Evolutionary conservation across 2,329 filamentous ascomycete genomes (phyloP), one percentile per base, ranked within the genome.

Genomic region (Fusarium subtropicale): DNA sequence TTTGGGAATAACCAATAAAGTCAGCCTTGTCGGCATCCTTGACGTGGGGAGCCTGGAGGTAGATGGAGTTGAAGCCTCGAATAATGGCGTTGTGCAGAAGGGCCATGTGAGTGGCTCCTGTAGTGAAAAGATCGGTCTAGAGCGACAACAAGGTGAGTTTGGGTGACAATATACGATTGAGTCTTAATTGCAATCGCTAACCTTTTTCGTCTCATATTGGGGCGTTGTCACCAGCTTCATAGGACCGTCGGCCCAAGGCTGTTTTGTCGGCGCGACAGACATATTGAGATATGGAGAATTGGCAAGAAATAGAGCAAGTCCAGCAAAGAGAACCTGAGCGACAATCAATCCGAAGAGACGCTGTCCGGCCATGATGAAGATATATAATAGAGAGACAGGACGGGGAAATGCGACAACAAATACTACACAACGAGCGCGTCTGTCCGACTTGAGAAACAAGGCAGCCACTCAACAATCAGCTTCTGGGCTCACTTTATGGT

Each of bases 1-100:
- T 84, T 54, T 86, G 79, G 31, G 81, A 80, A 77, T 90, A 90
- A 20, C 82, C 82, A 55, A 89, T 77, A 69, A 91, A 90, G 74
- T 86, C 84, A 48, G 78, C 74, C 75, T 84, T 84, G 75, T 90
- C 86, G n/a, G 76, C 75, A 3, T 82, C 81, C 12, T 81, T 75
- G 42, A 90, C 76, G 69, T 85, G 79, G 13, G 83, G 82, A 1
- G 86, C 87, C 75, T 90, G 88, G 41, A 85, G 82, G 75, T 86
- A 88, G 73, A 91, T 88, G 72, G 83, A 85, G 77, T 91, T 90
- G 80, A 87, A 88, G 56, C 87, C 86, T 42, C 88, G 86, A 66
- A 90, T 85, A 71, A 90, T 86, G 58, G 85, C 80, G 72, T 90
- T 90, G 81, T 90, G 87, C 51, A 88, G 79, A 53, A 89, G 76